These are phyloP conservation scores for Mycena rosella DNA, from an alignment of 768 basidiomycete genomes.

Conservation along the genomic window DNA sequence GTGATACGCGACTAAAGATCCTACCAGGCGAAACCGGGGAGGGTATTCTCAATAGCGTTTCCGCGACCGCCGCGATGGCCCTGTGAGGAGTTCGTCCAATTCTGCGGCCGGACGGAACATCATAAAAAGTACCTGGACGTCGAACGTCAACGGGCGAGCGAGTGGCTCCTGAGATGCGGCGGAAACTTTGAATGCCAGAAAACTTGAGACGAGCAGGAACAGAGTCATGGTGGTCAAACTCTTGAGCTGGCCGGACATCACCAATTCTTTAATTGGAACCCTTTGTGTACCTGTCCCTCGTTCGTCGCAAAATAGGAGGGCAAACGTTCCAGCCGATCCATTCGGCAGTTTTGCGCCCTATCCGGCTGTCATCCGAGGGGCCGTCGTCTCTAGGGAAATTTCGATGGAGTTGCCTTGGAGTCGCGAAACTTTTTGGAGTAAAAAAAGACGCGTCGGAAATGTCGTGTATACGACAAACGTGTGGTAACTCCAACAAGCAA, in stretches of 20 bases:
- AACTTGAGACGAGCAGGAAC: constrained; percentile 1
- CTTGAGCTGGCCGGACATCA: not conserved
- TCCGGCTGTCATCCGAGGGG: too few relatives aligned
- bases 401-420: too few relatives aligned
- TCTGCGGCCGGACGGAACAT: constrained; percentile 16
- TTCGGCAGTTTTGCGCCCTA: too few relatives aligned
- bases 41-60: constrained; percentile 77
- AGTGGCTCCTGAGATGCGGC: constrained; percentile 20
- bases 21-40: constrained; percentile 84
- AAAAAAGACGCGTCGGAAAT: too few relatives aligned
- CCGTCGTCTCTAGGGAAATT: too few relatives aligned
- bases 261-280: constrained; percentile 27
- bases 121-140: constrained; percentile 59
- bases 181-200: constrained; percentile 11
- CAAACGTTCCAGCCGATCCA: constrained; percentile 31
- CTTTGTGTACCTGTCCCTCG: not conserved
- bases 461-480: constrained; percentile 20
- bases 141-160: constrained; percentile 54
- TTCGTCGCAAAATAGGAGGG: constrained; percentile 9
- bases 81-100: constrained; percentile 48
- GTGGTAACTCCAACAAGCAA: not conserved
- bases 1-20: constrained; percentile 26
- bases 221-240: constrained; percentile 20
- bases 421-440: too few relatives aligned
- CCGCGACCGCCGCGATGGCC: constrained; percentile 85